phyloP scores from a whole-genome alignment of 1,284 basidiomycete species.

The Austroboletus rostrupii region DNA sequence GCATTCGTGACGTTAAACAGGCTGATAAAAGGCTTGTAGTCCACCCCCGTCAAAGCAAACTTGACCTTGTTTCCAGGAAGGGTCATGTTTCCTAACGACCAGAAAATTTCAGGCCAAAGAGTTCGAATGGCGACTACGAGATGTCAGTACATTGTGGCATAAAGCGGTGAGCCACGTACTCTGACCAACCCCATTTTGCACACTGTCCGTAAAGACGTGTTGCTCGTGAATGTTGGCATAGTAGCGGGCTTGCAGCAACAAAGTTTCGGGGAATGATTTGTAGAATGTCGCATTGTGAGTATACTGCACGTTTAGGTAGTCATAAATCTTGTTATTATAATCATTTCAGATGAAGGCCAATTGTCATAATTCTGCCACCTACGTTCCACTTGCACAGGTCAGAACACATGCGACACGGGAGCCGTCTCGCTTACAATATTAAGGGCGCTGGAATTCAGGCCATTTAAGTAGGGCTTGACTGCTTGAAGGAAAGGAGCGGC shows the following conservation, averaged over 20 bases:
- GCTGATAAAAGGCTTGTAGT: conserved; percentile 54
- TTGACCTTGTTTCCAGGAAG: conserved; percentile 39
- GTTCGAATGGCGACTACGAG: conserved; percentile 35
- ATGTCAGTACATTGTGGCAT: not conserved
- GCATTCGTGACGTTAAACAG: conserved; percentile 46
- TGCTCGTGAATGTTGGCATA: conserved; percentile 51
- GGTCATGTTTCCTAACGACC: conserved; percentile 39
- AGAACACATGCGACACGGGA: conserved; percentile 3
- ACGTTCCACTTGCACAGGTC: conserved; percentile 30
- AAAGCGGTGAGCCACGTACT: conserved; percentile 24
- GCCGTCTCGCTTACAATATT: conserved; percentile 36
- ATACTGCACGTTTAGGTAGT: conserved; percentile 48
- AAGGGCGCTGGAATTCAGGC: conserved; percentile 36
- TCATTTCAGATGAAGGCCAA: not conserved
- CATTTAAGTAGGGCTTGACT: conserved; percentile 37
- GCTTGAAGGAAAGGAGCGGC: conserved; percentile 40
- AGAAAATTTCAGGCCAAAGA: conserved; percentile 43
- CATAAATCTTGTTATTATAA: conserved; percentile 39
- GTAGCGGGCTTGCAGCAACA: conserved; percentile 36
- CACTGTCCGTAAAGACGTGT: conserved; percentile 43
- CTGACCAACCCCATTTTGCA: conserved; percentile 41
- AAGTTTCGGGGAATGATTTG: conserved; percentile 29
- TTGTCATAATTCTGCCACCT: conserved; percentile 4
- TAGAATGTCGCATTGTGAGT: conserved; percentile 47
- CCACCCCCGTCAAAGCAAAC: conserved; percentile 38